Evolutionary conservation across 805 yeast species (phyloP), one percentile per base, ranked within the genome.

Genomic region (Pichia ethanolica): DNA sequence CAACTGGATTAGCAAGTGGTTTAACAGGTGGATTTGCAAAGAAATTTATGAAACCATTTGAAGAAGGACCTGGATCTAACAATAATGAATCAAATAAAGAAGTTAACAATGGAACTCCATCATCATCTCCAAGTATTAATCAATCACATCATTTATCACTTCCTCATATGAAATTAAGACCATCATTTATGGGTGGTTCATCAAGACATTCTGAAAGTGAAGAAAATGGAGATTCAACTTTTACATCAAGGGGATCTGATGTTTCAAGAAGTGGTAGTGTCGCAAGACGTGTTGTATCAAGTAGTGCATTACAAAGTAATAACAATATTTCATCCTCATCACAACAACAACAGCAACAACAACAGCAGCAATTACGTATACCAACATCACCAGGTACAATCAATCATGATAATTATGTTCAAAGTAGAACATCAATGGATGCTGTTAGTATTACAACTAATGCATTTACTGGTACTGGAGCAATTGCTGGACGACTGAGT

Each of bases 401-500:
- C 25, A 42, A 42, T 33, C 35, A 47, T 30, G 39, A 35, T 13
- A 46, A 46, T n/a, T 33, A 46, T 20, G 25, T 3, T 30, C 45
- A 38, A 30, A 37, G 37, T 25, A 49, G 55, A 43, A 39, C 47
- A 7, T 54, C 57, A 7, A 49, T 47, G 39, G 57, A 54, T 47
- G 47, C 68, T 35, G 62, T 72, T 43, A 59, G 68, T 35, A 54
- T 64, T 35, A 70, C 69, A 0, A 64, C 70, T 7, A 51, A 45
- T 27, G 40, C 57, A 12, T 54, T 54, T 36, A 44, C 38, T 34
- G 57, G 57, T 5, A 9, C 39, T 3, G 67, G 59, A 54, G 62
- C 73, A 42, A 53, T 74, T 59, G 78, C 81, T 5, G 90, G 89
- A 34, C 65, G 79, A 49, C 58, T 82, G 41, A 72, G 75, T 3